Percentiles rank a stretch among this genome's conserved stretches.
Evolutionary conservation across 225 moss, liverwort and hornwort species (phyloP).

Genomic region (Bryoerythrophyllum caledonicum): DNA sequence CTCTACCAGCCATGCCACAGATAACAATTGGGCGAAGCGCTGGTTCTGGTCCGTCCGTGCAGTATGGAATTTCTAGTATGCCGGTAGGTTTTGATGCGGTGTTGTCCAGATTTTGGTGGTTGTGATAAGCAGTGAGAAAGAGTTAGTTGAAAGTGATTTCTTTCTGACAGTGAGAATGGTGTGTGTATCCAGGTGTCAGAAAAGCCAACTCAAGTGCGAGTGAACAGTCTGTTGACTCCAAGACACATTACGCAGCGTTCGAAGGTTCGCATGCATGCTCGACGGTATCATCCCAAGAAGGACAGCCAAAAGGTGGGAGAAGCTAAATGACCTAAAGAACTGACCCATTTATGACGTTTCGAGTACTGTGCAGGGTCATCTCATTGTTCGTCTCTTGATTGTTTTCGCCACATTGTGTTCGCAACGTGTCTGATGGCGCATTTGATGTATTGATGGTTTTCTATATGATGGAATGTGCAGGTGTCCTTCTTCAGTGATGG

Average conservation of each 20-base stretch:
- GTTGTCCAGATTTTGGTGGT: background rate
- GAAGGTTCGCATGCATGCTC: conserved; percentile 97
- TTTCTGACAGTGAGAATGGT: background rate
- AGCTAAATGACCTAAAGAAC: background rate
- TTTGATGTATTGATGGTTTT: background rate
- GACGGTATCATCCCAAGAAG: conserved; percentile 93
- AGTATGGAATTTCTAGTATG: conserved; percentile 95
- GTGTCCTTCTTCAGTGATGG: conserved; percentile 82
- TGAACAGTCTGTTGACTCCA: conserved; percentile 88
- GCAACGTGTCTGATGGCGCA: background rate
- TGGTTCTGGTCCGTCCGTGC: conserved; percentile 80
- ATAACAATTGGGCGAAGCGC: conserved; percentile 90
- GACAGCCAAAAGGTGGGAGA: conserved; percentile 72
- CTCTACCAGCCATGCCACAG: conserved; percentile 96
- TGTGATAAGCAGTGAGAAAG: background rate
- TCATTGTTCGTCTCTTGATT: background rate
- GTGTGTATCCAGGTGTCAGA: conserved; percentile 69
- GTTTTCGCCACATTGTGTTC: background rate
- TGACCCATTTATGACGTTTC: no score
- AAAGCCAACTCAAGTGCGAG: conserved; percentile 81
- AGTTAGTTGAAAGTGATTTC: background rate
- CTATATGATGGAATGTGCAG: conserved; percentile 24
- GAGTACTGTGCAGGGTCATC: background rate
- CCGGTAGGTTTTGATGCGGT: conserved; percentile 60
- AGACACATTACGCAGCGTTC: conserved; percentile 94